Conservation (phyloP, 345 rosid species). For the Eucalyptus tenuipes region DNA sequence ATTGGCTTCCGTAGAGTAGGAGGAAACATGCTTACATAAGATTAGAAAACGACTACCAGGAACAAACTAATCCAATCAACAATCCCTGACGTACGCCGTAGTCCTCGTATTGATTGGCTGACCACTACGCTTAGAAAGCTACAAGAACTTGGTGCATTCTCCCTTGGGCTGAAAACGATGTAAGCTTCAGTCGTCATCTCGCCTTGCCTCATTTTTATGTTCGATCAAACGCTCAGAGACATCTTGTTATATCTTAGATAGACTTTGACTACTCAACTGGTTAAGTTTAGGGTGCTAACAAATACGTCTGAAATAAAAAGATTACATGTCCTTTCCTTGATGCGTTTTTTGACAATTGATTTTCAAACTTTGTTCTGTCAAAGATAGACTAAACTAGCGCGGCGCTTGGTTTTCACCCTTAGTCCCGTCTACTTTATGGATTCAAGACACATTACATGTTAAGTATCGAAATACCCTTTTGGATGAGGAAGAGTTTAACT, state of each 20-base stretch:
- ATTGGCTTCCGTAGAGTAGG: not conserved
- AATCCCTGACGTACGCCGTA: not conserved
- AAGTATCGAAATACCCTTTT: not conserved
- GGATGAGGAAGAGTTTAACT: not conserved
- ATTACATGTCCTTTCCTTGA: not conserved
- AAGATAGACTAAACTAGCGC: not conserved
- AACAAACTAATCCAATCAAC: not conserved
- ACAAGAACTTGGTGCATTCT: not conserved
- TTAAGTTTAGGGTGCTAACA: not conserved
- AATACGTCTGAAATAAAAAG: not conserved
- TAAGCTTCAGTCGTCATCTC: not conserved
- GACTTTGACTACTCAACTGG: not conserved
- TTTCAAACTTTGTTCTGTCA: not conserved
- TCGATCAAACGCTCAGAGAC: not conserved
- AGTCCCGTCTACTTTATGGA: not conserved
- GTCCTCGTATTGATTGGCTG: not conserved
- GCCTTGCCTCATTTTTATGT: not conserved
- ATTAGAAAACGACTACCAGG: not conserved
- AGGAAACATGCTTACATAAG: not conserved
- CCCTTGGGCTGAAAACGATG: not conserved
- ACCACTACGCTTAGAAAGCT: not conserved
- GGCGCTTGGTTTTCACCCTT: not conserved
- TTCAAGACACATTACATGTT: not conserved
- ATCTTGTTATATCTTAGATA: not conserved
- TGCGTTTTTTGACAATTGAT: not conserved